phyloP scores from a whole-genome alignment of 768 basidiomycete genomes.

The Collybiopsis confluens region DNA sequence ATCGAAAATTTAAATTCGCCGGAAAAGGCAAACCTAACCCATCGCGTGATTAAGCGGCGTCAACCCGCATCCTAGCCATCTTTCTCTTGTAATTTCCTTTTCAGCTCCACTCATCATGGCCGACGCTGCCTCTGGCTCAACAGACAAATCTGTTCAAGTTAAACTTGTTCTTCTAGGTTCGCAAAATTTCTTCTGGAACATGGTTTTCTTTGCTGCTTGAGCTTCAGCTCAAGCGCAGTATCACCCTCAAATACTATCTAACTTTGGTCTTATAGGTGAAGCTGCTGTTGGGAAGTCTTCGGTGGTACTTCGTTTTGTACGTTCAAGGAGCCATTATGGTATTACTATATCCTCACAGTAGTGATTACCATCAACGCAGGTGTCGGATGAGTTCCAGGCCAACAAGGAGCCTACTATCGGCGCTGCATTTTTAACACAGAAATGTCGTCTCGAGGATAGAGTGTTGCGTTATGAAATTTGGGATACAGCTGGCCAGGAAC shows the following conservation, averaged over 20 bases:
- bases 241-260: slow-evolving; percentile 3
- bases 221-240: slow-evolving; percentile 4
- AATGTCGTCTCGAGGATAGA: slow-evolving; percentile 92
- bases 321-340: slow-evolving; percentile 23
- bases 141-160: slow-evolving; percentile 92
- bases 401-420: slow-evolving; percentile 99
- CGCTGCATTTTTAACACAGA: slow-evolving; percentile 93
- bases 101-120: slow-evolving; percentile 46
- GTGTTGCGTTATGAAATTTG: slow-evolving; percentile 94
- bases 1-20: not conserved
- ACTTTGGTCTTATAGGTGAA: slow-evolving; percentile 59
- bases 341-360: not conserved
- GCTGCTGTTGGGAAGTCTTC: slow-evolving; percentile 99
- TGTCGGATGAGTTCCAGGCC: slow-evolving; percentile 96
- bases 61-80: not conserved
- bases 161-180: slow-evolving; percentile 94
- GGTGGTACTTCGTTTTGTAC: slow-evolving; percentile 94
- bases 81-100: slow-evolving; percentile 11
- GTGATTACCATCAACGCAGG: slow-evolving; percentile 35
- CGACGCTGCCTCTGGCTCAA: slow-evolving; percentile 68
- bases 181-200: slow-evolving; percentile 18
- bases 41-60: not conserved
- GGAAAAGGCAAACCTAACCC: not conserved
- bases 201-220: not conserved
- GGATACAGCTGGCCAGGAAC: slow-evolving; percentile 95